Evolutionary conservation across 768 basidiomycete species (phyloP).

Genomic region (Austroboletus festivus): DNA sequence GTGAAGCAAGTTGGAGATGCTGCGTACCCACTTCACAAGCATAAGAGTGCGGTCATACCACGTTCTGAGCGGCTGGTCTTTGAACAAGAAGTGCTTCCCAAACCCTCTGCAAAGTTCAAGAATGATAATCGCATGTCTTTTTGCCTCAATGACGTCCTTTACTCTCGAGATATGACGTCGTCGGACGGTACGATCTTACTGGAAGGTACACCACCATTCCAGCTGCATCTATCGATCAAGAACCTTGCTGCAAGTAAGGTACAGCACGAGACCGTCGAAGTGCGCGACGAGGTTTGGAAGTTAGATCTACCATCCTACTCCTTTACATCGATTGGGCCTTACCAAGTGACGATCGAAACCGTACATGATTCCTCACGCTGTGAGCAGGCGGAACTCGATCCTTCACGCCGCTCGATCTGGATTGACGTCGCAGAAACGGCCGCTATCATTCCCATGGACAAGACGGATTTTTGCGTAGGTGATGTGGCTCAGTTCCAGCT

Average conservation of each 20-base stretch:
- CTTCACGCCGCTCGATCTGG: conserved; percentile 61
- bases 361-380: conserved; percentile 82
- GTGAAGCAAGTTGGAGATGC: conserved; percentile 86
- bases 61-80: conserved; percentile 68
- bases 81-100: conserved; percentile 79
- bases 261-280: conserved; percentile 52
- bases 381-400: conserved; percentile 66
- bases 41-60: conserved; percentile 60
- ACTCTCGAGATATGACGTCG: conserved; percentile 48
- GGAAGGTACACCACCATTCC: conserved; percentile 86
- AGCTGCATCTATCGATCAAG: conserved; percentile 67
- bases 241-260: conserved; percentile 71
- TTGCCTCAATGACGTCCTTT: conserved; percentile 70
- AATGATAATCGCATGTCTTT: conserved; percentile 63
- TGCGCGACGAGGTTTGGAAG: conserved; percentile 60
- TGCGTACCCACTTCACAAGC: conserved; percentile 74
- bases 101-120: conserved; percentile 80
- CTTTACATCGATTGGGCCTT: conserved; percentile 78
- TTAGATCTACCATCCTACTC: conserved; percentile 64
- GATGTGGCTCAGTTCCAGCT: conserved; percentile 89
- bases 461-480: conserved; percentile 84
- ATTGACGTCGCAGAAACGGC: conserved; percentile 97
- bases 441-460: conserved; percentile 81
- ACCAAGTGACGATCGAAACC: conserved; percentile 74
- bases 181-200: conserved; percentile 59